These are phyloP conservation scores for Claviceps sp. DNA, from an alignment of 2,329 filamentous ascomycete genomes.

Conservation along the genomic window DNA sequence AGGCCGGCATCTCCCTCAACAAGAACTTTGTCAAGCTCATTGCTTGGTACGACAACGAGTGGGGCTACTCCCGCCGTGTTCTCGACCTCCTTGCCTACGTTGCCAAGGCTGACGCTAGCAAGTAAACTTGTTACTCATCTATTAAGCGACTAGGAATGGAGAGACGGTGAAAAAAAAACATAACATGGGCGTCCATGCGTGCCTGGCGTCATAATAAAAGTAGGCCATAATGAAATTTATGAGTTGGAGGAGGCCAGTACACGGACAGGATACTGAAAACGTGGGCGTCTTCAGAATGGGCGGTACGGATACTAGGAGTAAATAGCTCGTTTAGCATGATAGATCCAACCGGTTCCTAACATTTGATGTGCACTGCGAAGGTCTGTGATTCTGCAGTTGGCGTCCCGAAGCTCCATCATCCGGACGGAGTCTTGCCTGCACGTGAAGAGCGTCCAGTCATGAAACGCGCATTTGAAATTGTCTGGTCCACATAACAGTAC, in stretches of 20 bases:
- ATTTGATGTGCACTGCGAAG: neutral
- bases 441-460: too few relatives aligned
- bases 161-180: neutral
- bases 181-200: neutral
- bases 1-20: constrained; percentile 98
- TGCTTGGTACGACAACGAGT: constrained; percentile 99
- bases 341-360: constrained; percentile 3
- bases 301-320: neutral
- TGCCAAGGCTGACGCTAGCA: constrained; percentile 57
- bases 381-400: neutral
- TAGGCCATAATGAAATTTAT: neutral
- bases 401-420: too few relatives aligned
- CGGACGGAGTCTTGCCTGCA: too few relatives aligned
- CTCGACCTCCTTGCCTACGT: constrained; percentile 70
- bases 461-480: too few relatives aligned
- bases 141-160: neutral
- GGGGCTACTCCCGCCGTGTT: constrained; percentile 96
- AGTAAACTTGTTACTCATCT: constrained; percentile 21
- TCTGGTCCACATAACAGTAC: too few relatives aligned
- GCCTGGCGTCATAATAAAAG: neutral
- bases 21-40: constrained; percentile 98
- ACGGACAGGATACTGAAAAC: neutral
- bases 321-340: constrained; percentile 2
- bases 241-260: neutral
- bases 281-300: neutral